A percentile compares a stretch with the other conserved stretches of the same genome.
Evolutionary conservation across 179 eudicot genomes (phyloP).

Genomic region (Vitellaria paradoxa): DNA sequence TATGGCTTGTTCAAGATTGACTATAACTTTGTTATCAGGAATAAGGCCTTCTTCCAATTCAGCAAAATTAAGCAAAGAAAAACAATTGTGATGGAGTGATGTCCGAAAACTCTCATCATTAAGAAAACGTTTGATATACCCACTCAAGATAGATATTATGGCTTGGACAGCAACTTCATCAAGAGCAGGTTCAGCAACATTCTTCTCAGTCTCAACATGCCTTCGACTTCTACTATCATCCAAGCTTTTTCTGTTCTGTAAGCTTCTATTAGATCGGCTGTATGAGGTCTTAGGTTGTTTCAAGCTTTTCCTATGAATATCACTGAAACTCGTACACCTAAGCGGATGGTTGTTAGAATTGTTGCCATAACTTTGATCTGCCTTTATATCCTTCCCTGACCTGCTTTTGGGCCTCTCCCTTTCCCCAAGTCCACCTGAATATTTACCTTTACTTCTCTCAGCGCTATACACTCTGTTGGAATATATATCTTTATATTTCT

Average conservation of each 20-base stretch:
- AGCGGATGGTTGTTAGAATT: conserved; percentile 9
- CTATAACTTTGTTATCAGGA: conserved; percentile 39
- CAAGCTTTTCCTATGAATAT: conserved; percentile 17
- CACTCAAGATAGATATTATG: conserved; percentile 42
- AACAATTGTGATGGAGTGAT: conserved; percentile 37
- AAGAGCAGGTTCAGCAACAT: conserved; percentile 34
- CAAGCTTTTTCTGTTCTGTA: conserved; percentile 13
- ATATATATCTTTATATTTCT: conserved; percentile 25
- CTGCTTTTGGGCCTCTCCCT: conserved; percentile 10
- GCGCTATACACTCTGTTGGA: conserved; percentile 28
- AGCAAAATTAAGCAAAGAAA: conserved; percentile 33
- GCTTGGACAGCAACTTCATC: conserved; percentile 50
- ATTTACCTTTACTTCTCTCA: conserved; percentile 14
- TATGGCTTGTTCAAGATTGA: conserved; percentile 51
- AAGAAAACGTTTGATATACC: conserved; percentile 30
- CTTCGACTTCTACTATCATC: conserved; percentile 19
- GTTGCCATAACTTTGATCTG: conserved; percentile 12
- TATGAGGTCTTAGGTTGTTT: conserved; percentile 15
- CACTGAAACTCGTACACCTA: conserved; percentile 5
- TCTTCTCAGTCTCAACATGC: conserved; percentile 21
- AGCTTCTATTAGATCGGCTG: conserved; percentile 10
- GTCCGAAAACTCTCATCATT: conserved; percentile 39
- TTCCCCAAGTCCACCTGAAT: conserved; percentile 11
- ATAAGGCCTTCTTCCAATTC: conserved; percentile 27
- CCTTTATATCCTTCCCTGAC: conserved; percentile 20